Conservation (phyloP, 2,329 filamentous ascomycete genomes). For the Penicillium sp. region DNA sequence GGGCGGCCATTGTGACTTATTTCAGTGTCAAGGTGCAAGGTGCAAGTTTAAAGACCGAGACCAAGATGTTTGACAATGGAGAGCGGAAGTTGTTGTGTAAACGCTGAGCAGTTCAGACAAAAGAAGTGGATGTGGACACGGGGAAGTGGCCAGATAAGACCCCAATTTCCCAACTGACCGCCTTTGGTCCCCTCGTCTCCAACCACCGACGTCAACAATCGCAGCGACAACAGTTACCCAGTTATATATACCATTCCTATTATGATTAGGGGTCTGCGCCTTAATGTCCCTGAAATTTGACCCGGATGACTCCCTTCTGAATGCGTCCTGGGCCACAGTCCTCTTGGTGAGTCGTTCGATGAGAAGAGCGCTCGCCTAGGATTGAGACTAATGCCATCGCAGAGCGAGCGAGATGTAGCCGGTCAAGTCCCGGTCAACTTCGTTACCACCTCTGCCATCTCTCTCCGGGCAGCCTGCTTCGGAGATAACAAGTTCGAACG, state of each 20-base stretch:
- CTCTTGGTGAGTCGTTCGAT: slow-evolving; percentile 38
- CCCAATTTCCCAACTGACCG: slow-evolving; percentile 20
- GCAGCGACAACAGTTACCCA: neutral
- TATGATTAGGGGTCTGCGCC: slow-evolving; percentile 10
- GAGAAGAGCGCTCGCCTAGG: no score
- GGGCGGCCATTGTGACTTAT: slow-evolving; percentile 40
- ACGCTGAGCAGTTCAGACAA: slow-evolving; percentile 13
- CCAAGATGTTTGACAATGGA: neutral
- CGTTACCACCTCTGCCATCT: slow-evolving; percentile 62
- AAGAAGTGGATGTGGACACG: slow-evolving; percentile 9
- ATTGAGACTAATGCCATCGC: slow-evolving; percentile 21
- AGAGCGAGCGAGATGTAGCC: slow-evolving; percentile 68
- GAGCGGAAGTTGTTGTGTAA: neutral
- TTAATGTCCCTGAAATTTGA: slow-evolving; percentile 50
- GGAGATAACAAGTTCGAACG: slow-evolving; percentile 58
- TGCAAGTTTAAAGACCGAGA: neutral
- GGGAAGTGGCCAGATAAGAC: slow-evolving; percentile 29
- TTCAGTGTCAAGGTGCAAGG: neutral
- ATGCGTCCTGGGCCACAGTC: slow-evolving; percentile 45
- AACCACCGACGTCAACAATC: neutral
- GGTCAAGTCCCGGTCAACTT: slow-evolving; percentile 66
- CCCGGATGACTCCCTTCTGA: slow-evolving; percentile 42
- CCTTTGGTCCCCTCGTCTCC: slow-evolving; percentile 15
- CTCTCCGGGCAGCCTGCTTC: slow-evolving; percentile 65
- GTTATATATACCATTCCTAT: neutral